These are phyloP conservation scores for Trichosporon coremiiforme DNA, from an alignment of 1,284 basidiomycete species.

Conservation along the genomic window DNA sequence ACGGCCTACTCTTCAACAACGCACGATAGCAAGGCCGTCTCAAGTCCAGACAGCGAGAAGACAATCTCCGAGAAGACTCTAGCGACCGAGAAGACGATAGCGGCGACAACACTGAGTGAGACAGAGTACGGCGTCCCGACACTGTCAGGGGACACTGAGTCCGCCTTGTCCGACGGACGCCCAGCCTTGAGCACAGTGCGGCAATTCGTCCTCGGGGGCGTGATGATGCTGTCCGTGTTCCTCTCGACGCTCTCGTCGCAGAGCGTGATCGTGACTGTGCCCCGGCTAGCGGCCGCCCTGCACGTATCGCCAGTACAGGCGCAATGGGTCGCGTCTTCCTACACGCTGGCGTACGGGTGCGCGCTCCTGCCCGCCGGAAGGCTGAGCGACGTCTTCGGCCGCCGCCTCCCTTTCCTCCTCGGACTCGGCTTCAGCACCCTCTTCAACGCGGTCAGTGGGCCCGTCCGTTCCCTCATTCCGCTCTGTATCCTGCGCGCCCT, in stretches of 20 bases:
- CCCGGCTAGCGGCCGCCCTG: constrained; percentile 48
- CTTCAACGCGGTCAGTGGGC: constrained; percentile 34
- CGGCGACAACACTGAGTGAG: neutral
- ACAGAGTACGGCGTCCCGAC: neutral
- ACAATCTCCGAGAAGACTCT: too few species aligned
- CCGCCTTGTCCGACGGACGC: neutral
- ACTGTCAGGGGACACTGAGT: neutral
- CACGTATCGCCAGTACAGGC: constrained; percentile 41
- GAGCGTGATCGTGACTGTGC: constrained; percentile 41
- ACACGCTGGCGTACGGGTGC: constrained; percentile 53
- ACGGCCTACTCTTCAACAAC: neutral
- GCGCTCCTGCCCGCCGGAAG: constrained; percentile 53
- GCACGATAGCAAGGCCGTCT: neutral
- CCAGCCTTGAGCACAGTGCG: constrained; percentile 20
- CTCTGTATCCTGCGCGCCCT: constrained; percentile 38
- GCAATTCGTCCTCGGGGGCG: constrained; percentile 30
- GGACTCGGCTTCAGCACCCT: constrained; percentile 35
- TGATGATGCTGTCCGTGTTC: constrained; percentile 38
- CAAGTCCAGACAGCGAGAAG: too few species aligned
- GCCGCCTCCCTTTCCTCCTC: constrained; percentile 48
- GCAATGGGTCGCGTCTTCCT: constrained; percentile 55
- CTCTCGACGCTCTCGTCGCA: constrained; percentile 21
- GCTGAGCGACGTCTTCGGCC: constrained; percentile 54
- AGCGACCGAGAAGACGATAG: neutral
- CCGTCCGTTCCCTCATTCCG: constrained; percentile 27